Evolutionary conservation across 1,284 basidiomycete genomes (phyloP).

Genomic region (Mrakiaceae sp.): DNA sequence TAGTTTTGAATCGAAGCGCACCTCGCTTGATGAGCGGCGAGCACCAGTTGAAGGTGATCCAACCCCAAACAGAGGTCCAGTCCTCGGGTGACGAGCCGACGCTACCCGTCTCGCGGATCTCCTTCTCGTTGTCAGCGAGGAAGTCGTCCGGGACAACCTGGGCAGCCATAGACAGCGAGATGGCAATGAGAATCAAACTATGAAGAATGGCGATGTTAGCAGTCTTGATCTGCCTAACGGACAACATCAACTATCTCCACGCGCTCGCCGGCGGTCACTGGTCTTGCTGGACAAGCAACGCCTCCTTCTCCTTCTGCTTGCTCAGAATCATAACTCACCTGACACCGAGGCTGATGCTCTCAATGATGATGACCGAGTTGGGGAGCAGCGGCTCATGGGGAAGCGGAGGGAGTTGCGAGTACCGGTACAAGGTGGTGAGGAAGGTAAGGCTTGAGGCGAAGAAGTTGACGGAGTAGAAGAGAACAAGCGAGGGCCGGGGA

Average conservation of each 20-base stretch:
- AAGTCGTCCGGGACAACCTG: constrained; percentile 26
- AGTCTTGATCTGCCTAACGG: constrained; percentile 16
- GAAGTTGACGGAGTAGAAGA: constrained; percentile 6
- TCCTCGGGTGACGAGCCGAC: constrained; percentile 20
- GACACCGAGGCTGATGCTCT: constrained; percentile 21
- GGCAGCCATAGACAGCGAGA: constrained; percentile 22
- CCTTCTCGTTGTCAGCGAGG: constrained; percentile 23
- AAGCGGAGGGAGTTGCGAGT: constrained; percentile 8
- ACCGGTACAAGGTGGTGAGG: constrained; percentile 1
- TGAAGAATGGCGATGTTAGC: constrained; percentile 23
- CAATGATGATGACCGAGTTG: constrained; percentile 19
- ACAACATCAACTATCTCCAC: not conserved
- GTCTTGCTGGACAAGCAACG: no score
- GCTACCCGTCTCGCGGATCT: constrained; percentile 21
- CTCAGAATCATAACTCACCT: not conserved
- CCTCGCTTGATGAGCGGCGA: constrained; percentile 46
- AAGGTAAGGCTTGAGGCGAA: constrained; percentile 2
- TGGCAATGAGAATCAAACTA: constrained; percentile 13
- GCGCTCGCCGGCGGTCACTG: no score
- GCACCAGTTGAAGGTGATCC: constrained; percentile 65
- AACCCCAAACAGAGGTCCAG: constrained; percentile 48
- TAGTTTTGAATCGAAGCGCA: not conserved
- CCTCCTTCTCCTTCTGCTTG: no score
- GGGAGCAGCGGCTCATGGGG: constrained; percentile 4
- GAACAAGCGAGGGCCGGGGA: not conserved